Evolutionary conservation across 2,329 filamentous ascomycete species (phyloP).

Genomic region (Aspergillus arachidicola): DNA sequence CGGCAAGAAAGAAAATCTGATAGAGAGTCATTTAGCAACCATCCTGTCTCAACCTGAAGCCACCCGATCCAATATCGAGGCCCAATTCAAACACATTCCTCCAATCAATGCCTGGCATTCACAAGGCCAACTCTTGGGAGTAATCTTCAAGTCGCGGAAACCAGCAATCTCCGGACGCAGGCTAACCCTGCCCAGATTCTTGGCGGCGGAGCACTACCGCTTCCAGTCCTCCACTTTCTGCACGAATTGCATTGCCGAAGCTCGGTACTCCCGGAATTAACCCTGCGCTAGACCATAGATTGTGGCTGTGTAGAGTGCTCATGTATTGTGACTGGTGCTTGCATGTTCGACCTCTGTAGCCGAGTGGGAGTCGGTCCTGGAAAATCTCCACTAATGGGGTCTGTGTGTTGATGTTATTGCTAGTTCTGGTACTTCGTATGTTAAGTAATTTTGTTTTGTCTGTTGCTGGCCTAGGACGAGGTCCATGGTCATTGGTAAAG

Average conservation of each 20-base stretch:
- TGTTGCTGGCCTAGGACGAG: background rate
- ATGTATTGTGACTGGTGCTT: background rate
- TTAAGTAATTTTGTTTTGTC: background rate
- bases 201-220: background rate
- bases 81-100: background rate
- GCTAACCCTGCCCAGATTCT: background rate
- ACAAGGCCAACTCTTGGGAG: background rate
- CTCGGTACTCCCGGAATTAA: background rate
- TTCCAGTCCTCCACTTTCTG: conserved; percentile 1
- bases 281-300: background rate
- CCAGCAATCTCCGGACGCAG: conserved; percentile 1
- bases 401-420: no score
- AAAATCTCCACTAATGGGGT: background rate
- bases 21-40: background rate
- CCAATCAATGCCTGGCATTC: background rate
- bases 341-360: background rate
- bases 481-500: background rate
- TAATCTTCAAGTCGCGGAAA: background rate
- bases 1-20: background rate
- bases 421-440: background rate
- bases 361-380: background rate
- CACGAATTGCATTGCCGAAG: conserved; percentile 1
- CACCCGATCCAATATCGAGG: background rate
- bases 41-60: background rate
- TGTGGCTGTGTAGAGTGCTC: background rate